Evolutionary conservation across 768 basidiomycete species (phyloP).

Genomic region (Amyloporia xantha): DNA sequence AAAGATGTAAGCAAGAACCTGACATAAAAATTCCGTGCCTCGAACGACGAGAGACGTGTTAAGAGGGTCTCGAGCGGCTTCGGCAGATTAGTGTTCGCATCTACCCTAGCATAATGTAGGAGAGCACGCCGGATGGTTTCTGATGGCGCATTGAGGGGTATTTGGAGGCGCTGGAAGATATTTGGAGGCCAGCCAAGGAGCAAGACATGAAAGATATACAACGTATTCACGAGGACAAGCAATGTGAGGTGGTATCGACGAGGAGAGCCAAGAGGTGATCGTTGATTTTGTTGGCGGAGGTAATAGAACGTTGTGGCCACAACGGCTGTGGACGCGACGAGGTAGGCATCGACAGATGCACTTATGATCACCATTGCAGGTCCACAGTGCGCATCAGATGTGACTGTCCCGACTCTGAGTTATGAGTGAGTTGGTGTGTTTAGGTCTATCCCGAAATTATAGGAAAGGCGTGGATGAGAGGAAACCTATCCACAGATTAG

Average conservation of each 20-base stretch:
- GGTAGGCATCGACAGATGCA: constrained; percentile 21
- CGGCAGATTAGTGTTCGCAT: constrained; percentile 29
- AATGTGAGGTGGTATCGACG: constrained; percentile 26
- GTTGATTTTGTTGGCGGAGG: constrained; percentile 8
- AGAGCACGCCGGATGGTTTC: constrained; percentile 46
- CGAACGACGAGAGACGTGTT: constrained; percentile 48
- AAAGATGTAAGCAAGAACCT: constrained; percentile 33
- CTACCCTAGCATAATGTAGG: constrained; percentile 31
- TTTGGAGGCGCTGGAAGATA: constrained; percentile 47
- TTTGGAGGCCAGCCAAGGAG: constrained; percentile 50
- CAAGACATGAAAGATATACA: constrained; percentile 41
- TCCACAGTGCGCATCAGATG: neutral
- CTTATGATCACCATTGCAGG: constrained; percentile 21
- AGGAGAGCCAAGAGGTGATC: constrained; percentile 11
- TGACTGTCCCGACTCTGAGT: too few species aligned
- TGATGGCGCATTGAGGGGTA: constrained; percentile 49
- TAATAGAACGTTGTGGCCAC: constrained; percentile 12
- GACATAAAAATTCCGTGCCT: constrained; percentile 51
- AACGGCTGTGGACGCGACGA: constrained; percentile 12
- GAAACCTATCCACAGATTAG: too few species aligned
- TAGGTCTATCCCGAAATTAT: too few species aligned
- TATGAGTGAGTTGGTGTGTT: too few species aligned
- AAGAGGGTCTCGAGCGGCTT: constrained; percentile 45
- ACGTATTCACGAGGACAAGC: constrained; percentile 42
- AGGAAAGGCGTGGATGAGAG: too few species aligned